Evolutionary conservation across 1,284 basidiomycete species (phyloP).

Genomic region (Takashimella koratensis): DNA sequence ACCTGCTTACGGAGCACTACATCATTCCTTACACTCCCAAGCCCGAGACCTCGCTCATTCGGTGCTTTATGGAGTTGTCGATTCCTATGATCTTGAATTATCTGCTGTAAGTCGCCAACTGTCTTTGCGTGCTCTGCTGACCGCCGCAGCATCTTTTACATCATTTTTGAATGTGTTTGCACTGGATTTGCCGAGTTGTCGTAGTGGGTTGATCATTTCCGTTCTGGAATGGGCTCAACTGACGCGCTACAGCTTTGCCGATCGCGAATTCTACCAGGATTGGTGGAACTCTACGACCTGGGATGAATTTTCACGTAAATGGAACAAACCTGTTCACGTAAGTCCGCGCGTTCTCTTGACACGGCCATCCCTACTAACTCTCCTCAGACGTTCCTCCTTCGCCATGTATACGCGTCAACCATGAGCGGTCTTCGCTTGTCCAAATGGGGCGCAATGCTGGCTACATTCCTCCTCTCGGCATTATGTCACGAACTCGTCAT

Average conservation of each 20-base stretch:
- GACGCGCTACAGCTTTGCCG: slow-evolving; percentile 67
- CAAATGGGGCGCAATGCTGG: slow-evolving; percentile 72
- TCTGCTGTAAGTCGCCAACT: slow-evolving; percentile 33
- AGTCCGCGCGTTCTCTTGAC: slow-evolving; percentile 9
- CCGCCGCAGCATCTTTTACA: slow-evolving; percentile 44
- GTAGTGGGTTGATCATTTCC: slow-evolving; percentile 55
- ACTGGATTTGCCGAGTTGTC: slow-evolving; percentile 92
- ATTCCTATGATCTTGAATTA: slow-evolving; percentile 82
- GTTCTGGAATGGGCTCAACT: not conserved
- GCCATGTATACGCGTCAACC: slow-evolving; percentile 89
- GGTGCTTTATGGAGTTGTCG: slow-evolving; percentile 77
- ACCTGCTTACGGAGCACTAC: slow-evolving; percentile 85
- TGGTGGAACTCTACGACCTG: slow-evolving; percentile 98
- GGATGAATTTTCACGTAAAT: slow-evolving; percentile 95
- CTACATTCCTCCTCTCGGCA: slow-evolving; percentile 88
- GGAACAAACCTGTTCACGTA: slow-evolving; percentile 68
- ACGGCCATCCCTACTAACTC: slow-evolving; percentile 6
- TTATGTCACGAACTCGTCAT: slow-evolving; percentile 92
- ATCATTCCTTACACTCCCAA: slow-evolving; percentile 78
- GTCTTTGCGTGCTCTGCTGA: slow-evolving; percentile 3
- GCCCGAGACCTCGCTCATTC: slow-evolving; percentile 64
- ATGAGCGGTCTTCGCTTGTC: slow-evolving; percentile 74
- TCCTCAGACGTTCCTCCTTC: slow-evolving; percentile 83
- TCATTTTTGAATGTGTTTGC: slow-evolving; percentile 78
- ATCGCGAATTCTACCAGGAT: slow-evolving; percentile 94